phyloP scores from a whole-genome alignment of 192 early-diverging fungal genomes.

The Backusella circina region DNA sequence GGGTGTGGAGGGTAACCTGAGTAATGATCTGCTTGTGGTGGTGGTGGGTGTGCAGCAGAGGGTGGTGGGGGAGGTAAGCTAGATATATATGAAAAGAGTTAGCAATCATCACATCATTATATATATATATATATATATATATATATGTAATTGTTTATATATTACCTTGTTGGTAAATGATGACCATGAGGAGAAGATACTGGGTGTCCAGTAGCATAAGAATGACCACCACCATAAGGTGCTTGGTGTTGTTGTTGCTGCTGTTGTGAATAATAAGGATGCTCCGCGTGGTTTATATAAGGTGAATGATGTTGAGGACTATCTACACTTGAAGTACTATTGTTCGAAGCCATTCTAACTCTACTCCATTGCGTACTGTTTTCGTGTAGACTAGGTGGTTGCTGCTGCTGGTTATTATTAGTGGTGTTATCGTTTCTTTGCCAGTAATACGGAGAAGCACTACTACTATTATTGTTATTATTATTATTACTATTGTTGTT shows the following conservation, averaged over 20 bases:
- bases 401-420: not conserved
- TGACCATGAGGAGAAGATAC: slow-evolving; percentile 1
- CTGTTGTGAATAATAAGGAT: slow-evolving; percentile 9
- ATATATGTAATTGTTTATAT: too few relatives aligned
- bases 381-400: not conserved
- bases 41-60: not conserved
- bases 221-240: not conserved
- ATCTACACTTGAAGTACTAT: slow-evolving; percentile 6
- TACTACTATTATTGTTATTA: not conserved
- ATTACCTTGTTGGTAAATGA: not conserved
- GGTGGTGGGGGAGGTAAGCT: slow-evolving; percentile 6
- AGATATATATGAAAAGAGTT: not conserved
- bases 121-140: too few relatives aligned
- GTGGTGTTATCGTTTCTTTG: not conserved
- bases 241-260: slow-evolving; percentile 5
- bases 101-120: not conserved
- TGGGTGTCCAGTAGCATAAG: slow-evolving; percentile 2
- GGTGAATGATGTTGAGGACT: slow-evolving; percentile 1
- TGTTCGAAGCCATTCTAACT: slow-evolving; percentile 14
- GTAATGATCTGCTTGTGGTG: not conserved
- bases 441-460: slow-evolving; percentile 9
- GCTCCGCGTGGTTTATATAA: slow-evolving; percentile 8
- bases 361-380: not conserved
- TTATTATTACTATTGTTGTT: not conserved
- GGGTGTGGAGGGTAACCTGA: not conserved